Conservation (phyloP, 768 basidiomycete genomes). For the Neoboletus brunneissimus region DNA sequence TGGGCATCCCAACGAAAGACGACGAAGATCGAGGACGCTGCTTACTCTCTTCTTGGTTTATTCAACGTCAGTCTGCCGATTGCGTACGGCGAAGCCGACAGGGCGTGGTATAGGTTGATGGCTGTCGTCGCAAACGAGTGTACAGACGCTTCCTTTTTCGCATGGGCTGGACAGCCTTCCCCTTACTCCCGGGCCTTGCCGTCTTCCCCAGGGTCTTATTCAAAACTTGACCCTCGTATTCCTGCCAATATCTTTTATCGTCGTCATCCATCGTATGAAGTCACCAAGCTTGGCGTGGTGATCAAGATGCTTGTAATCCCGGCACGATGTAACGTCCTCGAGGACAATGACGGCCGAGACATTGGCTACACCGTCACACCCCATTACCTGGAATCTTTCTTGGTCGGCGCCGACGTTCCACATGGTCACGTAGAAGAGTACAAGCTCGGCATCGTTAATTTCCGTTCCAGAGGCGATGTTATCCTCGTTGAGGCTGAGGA, state of each 20-base stretch:
- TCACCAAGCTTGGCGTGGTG: constrained; percentile 13
- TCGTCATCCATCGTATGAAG: constrained; percentile 7
- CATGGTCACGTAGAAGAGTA: constrained; percentile 3
- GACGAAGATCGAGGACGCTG: constrained; percentile 21
- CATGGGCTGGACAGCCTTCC: constrained; percentile 12
- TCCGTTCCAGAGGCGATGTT: neutral
- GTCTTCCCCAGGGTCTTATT: constrained; percentile 9
- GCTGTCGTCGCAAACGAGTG: constrained; percentile 12
- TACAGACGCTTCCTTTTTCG: constrained; percentile 11
- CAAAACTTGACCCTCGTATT: constrained; percentile 2
- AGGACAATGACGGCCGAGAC: constrained; percentile 8
- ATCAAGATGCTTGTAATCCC: constrained; percentile 9
- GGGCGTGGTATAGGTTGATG: constrained; percentile 24
- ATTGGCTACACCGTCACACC: constrained; percentile 12
- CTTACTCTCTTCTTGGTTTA: constrained; percentile 25
- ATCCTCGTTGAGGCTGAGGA: neutral
- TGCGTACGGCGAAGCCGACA: constrained; percentile 23
- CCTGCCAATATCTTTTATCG: neutral
- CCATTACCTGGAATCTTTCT: constrained; percentile 2
- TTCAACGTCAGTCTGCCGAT: constrained; percentile 24
- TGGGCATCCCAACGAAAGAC: constrained; percentile 28
- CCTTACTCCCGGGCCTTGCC: constrained; percentile 11
- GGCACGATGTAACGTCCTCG: constrained; percentile 9
- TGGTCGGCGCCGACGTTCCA: constrained; percentile 5
- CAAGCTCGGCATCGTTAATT: constrained; percentile 12